Evolutionary conservation across 345 rosid species (phyloP).

Genomic region (Rhizophora mangle): DNA sequence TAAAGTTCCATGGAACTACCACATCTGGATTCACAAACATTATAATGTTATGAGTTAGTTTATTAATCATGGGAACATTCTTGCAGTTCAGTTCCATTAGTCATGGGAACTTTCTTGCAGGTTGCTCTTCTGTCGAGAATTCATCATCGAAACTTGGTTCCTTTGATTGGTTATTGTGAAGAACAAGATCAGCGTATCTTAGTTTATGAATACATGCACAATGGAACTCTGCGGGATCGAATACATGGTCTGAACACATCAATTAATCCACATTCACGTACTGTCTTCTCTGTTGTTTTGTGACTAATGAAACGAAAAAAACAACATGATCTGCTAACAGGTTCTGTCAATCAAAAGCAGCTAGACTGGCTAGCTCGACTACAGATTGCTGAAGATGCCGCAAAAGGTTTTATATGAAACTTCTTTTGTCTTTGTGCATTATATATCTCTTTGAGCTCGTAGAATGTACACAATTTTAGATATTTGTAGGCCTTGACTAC

Average conservation of each 20-base stretch:
- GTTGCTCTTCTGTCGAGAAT: conserved; percentile 93
- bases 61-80: conserved; percentile 3
- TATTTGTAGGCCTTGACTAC: conserved; percentile 88
- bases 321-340: conserved; percentile 74
- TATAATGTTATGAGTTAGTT: neutral
- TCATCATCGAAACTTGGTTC: conserved; percentile 95
- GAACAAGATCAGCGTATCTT: conserved; percentile 65
- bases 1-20: neutral
- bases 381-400: conserved; percentile 84
- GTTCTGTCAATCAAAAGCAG: conserved; percentile 52
- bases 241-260: conserved; percentile 52
- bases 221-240: conserved; percentile 81
- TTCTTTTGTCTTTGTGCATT: conserved; percentile 10
- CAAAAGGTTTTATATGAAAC: conserved; percentile 59
- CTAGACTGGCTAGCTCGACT: conserved; percentile 77
- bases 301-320: conserved; percentile 11
- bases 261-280: neutral
- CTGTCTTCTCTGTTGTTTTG: conserved; percentile 7
- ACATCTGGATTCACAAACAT: neutral
- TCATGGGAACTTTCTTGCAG: conserved; percentile 34
- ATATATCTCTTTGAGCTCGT: conserved; percentile 17
- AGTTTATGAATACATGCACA: conserved; percentile 97
- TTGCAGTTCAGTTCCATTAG: neutral
- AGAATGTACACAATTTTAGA: conserved; percentile 36
- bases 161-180: conserved; percentile 91